phyloP scores from a whole-genome alignment of 371 early-diverging fungal genomes.

The Zancudomyces culisetae region DNA sequence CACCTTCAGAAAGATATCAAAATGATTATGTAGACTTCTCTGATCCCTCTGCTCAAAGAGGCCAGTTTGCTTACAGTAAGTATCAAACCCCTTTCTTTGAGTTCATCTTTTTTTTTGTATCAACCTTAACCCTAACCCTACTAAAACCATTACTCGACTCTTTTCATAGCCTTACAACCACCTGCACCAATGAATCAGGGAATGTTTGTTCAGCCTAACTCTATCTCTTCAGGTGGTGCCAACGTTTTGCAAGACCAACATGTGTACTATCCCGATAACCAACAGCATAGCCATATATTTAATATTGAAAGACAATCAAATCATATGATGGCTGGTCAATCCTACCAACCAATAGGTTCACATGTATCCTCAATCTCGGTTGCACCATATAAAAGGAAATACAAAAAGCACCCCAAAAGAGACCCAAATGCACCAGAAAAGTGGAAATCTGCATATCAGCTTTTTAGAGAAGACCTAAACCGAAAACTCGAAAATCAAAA shows the following conservation, averaged over 20 bases:
- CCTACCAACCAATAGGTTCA: conserved; percentile 10
- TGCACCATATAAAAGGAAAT: conserved; percentile 13
- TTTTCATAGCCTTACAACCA: conserved; percentile 1
- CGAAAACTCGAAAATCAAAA: conserved; percentile 18
- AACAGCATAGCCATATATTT: not conserved
- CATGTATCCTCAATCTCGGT: conserved; percentile 5
- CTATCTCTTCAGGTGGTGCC: conserved; percentile 12
- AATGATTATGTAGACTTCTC: not conserved
- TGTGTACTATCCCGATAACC: not conserved
- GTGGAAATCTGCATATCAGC: conserved; percentile 24
- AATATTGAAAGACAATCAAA: conserved; percentile 5
- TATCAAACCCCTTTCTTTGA: not conserved
- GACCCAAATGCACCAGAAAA: conserved; percentile 24
- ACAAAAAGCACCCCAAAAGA: conserved; percentile 24
- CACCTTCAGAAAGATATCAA: not conserved
- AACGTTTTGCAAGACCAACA: conserved; percentile 1
- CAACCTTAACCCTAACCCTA: too few relatives aligned
- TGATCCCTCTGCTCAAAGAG: not conserved
- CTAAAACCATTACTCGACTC: not conserved
- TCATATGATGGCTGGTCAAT: conserved; percentile 9
- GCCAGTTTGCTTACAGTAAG: not conserved
- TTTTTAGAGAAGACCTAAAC: conserved; percentile 24
- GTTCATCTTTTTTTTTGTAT: not conserved
- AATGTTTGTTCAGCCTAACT: conserved; percentile 5
- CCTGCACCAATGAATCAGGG: not conserved